phyloP scores from a whole-genome alignment of 805 yeast genomes.

The Lipomyces yamanashiensis region DNA sequence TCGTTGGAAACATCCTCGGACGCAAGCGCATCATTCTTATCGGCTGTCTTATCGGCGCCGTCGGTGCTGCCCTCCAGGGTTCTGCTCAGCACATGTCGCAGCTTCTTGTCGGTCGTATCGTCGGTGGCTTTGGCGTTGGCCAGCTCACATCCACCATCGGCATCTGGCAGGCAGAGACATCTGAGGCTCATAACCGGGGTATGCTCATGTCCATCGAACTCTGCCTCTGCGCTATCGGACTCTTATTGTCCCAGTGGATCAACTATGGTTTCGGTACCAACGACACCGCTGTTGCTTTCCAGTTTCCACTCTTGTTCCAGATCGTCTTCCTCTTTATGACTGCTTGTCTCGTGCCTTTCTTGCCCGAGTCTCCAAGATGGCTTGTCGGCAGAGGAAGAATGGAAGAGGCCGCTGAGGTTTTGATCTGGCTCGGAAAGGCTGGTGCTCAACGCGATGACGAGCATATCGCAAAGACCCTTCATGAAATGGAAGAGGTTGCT shows the following conservation, averaged over 20 bases:
- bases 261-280: slow-evolving; percentile 60
- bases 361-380: slow-evolving; percentile 51
- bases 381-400: slow-evolving; percentile 51
- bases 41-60: slow-evolving; percentile 61
- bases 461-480: slow-evolving; percentile 5
- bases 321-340: slow-evolving; percentile 54
- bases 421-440: slow-evolving; percentile 12
- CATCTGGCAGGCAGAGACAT: slow-evolving; percentile 80
- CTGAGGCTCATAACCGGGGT: slow-evolving; percentile 70
- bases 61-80: slow-evolving; percentile 65
- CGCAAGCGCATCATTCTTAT: slow-evolving; percentile 65
- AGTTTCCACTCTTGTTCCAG: slow-evolving; percentile 60
- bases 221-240: slow-evolving; percentile 71
- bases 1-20: slow-evolving; percentile 65
- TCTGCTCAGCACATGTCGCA: slow-evolving; percentile 66
- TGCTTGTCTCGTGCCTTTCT: slow-evolving; percentile 47
- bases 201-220: slow-evolving; percentile 72
- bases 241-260: slow-evolving; percentile 76
- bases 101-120: slow-evolving; percentile 67
- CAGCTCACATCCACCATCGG: slow-evolving; percentile 78
- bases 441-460: slow-evolving; percentile 1
- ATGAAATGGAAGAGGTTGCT: slow-evolving; percentile 28
- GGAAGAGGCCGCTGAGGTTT: slow-evolving; percentile 47
- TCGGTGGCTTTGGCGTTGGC: slow-evolving; percentile 79
- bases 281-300: slow-evolving; percentile 49